phyloP scores from a whole-genome alignment of 768 basidiomycete species.

The Mycena floridula region DNA sequence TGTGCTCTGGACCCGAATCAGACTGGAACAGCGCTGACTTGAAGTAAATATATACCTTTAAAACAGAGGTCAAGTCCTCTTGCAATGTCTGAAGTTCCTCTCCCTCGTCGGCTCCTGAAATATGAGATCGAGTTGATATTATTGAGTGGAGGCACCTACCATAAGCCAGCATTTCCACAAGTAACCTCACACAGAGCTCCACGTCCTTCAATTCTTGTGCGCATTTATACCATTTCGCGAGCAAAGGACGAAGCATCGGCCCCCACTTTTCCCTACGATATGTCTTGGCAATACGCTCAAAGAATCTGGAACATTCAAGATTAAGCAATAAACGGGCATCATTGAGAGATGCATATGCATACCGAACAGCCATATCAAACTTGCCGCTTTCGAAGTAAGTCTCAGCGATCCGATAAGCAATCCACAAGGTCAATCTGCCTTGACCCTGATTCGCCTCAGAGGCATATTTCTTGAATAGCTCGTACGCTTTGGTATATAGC shows the following conservation, averaged over 20 bases:
- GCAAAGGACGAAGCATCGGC: constrained; percentile 64
- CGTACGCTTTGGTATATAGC: constrained; percentile 94
- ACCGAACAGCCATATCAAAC: constrained; percentile 87
- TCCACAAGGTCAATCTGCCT: constrained; percentile 79
- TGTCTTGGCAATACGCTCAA: constrained; percentile 85
- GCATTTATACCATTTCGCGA: constrained; percentile 78
- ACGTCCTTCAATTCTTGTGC: constrained; percentile 74
- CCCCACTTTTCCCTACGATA: constrained; percentile 86
- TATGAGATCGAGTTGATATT: not conserved
- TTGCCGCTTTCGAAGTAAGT: constrained; percentile 78
- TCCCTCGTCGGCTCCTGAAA: constrained; percentile 27
- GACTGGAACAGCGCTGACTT: not conserved
- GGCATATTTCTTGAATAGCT: constrained; percentile 79
- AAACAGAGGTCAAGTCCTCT: constrained; percentile 66
- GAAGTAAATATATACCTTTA: constrained; percentile 47
- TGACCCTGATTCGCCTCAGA: constrained; percentile 43
- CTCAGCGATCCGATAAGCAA: constrained; percentile 86
- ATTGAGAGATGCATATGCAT: constrained; percentile 17
- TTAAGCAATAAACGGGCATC: not conserved
- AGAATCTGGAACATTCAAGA: constrained; percentile 57
- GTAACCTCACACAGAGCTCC: constrained; percentile 66
- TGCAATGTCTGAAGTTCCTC: constrained; percentile 49
- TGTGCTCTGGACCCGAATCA: constrained; percentile 47
- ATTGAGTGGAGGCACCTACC: constrained; percentile 36
- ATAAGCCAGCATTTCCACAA: constrained; percentile 79